Conservation (phyloP, 257 asterid species). For the Galeopsis tetrahit region DNA sequence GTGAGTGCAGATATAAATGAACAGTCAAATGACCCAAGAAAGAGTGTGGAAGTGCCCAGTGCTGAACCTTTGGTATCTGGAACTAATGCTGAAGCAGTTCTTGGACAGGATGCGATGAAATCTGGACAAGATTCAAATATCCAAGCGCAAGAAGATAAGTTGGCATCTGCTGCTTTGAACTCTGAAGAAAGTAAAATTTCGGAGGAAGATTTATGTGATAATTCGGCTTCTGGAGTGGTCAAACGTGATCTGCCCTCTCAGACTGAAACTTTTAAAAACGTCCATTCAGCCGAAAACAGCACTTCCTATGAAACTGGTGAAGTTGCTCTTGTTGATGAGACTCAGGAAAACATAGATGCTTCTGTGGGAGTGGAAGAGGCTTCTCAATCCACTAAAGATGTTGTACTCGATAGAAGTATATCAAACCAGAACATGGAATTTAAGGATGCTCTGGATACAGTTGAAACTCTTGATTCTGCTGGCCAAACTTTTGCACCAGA, state of each 20-base stretch:
- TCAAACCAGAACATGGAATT: constrained; percentile 32
- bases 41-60: constrained; percentile 27
- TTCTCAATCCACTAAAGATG: constrained; percentile 31
- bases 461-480: constrained; percentile 23
- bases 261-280: constrained; percentile 33
- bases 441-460: constrained; percentile 34
- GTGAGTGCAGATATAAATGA: constrained; percentile 42
- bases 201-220: constrained; percentile 36
- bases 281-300: constrained; percentile 32
- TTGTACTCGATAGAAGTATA: constrained; percentile 31
- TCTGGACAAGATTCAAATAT: constrained; percentile 28
- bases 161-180: constrained; percentile 23
- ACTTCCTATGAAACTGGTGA: constrained; percentile 8
- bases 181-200: constrained; percentile 36
- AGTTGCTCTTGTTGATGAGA: constrained; percentile 19
- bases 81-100: constrained; percentile 32
- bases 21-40: constrained; percentile 35
- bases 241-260: constrained; percentile 39
- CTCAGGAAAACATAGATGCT: constrained; percentile 29
- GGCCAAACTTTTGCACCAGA: constrained; percentile 28
- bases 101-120: constrained; percentile 32
- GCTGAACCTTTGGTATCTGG: constrained; percentile 34
- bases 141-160: constrained; percentile 34
- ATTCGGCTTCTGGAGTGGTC: constrained; percentile 36
- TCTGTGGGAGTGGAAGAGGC: constrained; percentile 27